Evolutionary conservation across 805 yeast genomes (phyloP).

Genomic region (Tanozyma kutaoensis): DNA sequence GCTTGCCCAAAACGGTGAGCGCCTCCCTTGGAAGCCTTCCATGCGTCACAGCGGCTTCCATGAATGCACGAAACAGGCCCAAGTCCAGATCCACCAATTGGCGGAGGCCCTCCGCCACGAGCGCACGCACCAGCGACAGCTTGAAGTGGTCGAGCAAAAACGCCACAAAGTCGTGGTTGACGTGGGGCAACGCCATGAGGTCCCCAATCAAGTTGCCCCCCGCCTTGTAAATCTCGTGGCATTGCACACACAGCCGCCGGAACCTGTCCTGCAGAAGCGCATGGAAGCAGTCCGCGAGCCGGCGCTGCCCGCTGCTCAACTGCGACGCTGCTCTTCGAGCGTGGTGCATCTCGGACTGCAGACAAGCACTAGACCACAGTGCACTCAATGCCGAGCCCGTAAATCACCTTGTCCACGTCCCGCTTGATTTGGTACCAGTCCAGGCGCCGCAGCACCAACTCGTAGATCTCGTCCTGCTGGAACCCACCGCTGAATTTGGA

Average conservation of each 20-base stretch:
- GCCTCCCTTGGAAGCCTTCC: no score
- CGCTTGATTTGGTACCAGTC: conserved; percentile 74
- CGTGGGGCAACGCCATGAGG: conserved; percentile 7
- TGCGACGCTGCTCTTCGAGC: no score
- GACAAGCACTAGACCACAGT: conserved; percentile 26
- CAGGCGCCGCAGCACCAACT: conserved; percentile 72
- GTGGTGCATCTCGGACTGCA: no score
- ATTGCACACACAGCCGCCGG: conserved; percentile 5
- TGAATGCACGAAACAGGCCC: no score
- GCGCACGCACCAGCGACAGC: conserved; percentile 8
- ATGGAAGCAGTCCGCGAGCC: not conserved
- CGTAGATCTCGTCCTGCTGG: conserved; percentile 88
- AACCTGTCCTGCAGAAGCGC: not conserved
- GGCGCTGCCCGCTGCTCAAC: not conserved
- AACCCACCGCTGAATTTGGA: conserved; percentile 81
- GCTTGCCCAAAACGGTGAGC: no score
- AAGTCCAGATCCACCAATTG: conserved; percentile 1
- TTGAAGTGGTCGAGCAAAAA: conserved; percentile 5
- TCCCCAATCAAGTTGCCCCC: conserved; percentile 8
- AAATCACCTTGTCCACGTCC: conserved; percentile 89
- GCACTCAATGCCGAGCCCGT: conserved; percentile 82
- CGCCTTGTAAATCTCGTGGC: conserved; percentile 6
- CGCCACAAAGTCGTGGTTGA: conserved; percentile 8
- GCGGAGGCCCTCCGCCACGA: conserved; percentile 8
- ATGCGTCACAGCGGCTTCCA: no score